Evolutionary conservation across 23 red algal species (phyloP).

Genomic region (Chondrus crispus): DNA sequence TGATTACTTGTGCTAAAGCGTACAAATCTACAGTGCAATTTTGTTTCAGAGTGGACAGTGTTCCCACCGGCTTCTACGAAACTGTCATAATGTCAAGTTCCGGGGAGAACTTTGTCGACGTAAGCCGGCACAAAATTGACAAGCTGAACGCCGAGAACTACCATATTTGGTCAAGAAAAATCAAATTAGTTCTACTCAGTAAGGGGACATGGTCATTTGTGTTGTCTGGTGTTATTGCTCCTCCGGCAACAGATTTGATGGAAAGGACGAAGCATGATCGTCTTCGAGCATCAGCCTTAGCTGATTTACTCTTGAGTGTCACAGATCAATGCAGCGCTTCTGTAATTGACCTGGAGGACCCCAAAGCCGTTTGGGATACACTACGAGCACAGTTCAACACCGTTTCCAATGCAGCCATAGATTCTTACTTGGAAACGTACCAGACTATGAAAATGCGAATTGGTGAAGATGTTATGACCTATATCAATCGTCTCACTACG

Average conservation of each 20-base stretch:
- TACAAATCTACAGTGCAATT: no score
- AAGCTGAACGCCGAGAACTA: not conserved
- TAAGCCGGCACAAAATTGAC: not conserved
- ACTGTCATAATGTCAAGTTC: not conserved
- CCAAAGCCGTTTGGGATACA: not conserved
- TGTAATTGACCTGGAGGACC: not conserved
- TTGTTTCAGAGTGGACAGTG: no score
- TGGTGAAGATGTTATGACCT: not conserved
- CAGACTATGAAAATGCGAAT: conserved; percentile 10
- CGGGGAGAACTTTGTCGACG: not conserved
- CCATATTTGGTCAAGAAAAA: not conserved
- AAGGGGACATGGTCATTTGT: not conserved
- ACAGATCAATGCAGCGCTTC: not conserved
- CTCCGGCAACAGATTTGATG: no score
- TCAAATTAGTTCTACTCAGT: not conserved
- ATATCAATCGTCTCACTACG: not conserved
- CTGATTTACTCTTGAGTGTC: not conserved
- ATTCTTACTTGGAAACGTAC: not conserved
- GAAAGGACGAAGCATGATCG: no score
- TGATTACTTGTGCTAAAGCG: no score
- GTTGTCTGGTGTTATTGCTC: no score
- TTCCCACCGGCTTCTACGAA: no score
- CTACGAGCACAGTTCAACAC: not conserved
- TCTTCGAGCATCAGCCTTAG: no score
- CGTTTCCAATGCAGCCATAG: not conserved